These are phyloP conservation scores for Lobosporangium transversale DNA, from an alignment of 192 early-diverging fungal genomes.

Conservation along the genomic window DNA sequence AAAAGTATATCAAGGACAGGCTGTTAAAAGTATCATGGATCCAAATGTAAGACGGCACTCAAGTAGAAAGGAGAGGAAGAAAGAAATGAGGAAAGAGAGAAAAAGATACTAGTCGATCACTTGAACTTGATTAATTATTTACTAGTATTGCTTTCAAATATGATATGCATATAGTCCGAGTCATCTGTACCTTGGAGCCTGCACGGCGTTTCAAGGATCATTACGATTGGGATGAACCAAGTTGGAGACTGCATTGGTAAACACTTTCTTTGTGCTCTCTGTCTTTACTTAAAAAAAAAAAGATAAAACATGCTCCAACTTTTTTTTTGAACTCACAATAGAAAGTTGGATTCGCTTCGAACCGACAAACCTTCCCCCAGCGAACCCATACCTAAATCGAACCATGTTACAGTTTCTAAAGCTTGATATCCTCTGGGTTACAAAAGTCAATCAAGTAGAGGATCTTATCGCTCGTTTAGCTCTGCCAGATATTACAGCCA, in stretches of 20 bases:
- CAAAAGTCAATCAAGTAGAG: neutral
- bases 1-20: neutral
- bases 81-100: neutral
- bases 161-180: neutral
- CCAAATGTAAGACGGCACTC: neutral
- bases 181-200: neutral
- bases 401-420: neutral
- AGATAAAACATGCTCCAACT: neutral
- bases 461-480: neutral
- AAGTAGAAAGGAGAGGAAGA: neutral
- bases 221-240: neutral
- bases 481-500: neutral
- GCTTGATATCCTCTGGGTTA: slow-evolving; percentile 12
- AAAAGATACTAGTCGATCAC: neutral
- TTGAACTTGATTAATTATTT: neutral
- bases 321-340: neutral
- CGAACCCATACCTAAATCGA: neutral
- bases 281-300: neutral
- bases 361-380: slow-evolving; percentile 11
- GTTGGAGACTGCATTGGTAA: neutral
- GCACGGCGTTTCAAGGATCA: slow-evolving; percentile 10
- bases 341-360: slow-evolving; percentile 3
- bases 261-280: neutral
- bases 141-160: neutral
- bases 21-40: neutral